phyloP scores from a whole-genome alignment of 176 grass and related monocot genomes.

The Luzula sylvatica region DNA sequence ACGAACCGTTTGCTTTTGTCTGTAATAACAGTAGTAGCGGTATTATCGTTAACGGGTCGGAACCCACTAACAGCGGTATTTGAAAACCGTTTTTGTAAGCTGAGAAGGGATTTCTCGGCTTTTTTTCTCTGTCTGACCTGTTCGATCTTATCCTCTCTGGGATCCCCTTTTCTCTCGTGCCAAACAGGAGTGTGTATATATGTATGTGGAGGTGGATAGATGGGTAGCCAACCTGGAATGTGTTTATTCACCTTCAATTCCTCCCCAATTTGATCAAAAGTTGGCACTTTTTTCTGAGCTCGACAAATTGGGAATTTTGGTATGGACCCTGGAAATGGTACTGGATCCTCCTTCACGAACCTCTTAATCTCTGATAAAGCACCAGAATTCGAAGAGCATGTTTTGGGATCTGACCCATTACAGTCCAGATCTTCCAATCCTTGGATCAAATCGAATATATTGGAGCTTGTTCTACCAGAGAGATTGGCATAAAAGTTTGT shows the following conservation, averaged over 20 bases:
- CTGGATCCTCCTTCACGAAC: slow-evolving; percentile 25
- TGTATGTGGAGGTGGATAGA: slow-evolving; percentile 34
- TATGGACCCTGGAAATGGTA: slow-evolving; percentile 25
- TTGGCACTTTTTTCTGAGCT: slow-evolving; percentile 6
- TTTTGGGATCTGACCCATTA: slow-evolving; percentile 10
- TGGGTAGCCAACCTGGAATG: slow-evolving; percentile 46
- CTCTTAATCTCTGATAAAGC: slow-evolving; percentile 27
- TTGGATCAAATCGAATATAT: slow-evolving; percentile 41
- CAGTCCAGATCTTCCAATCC: slow-evolving; percentile 34
- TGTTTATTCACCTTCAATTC: slow-evolving; percentile 28
- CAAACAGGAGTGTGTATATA: slow-evolving; percentile 21
- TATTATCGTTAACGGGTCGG: background rate
- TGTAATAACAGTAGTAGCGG: background rate
- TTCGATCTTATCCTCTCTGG: slow-evolving; percentile 25
- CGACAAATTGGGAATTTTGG: slow-evolving; percentile 35
- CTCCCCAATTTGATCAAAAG: slow-evolving; percentile 29
- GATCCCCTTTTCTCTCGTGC: slow-evolving; percentile 16
- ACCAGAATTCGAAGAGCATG: slow-evolving; percentile 31
- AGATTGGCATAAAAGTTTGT: slow-evolving; percentile 43
- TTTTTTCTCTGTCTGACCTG: slow-evolving; percentile 32
- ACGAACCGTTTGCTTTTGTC: slow-evolving; percentile 33
- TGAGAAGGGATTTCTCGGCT: slow-evolving; percentile 40
- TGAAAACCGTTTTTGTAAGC: slow-evolving; percentile 34
- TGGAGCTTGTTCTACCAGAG: slow-evolving; percentile 32
- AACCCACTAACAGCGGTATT: slow-evolving; percentile 15